Conservation (phyloP, 805 yeast genomes). For the Ogataea chonburiensis region DNA sequence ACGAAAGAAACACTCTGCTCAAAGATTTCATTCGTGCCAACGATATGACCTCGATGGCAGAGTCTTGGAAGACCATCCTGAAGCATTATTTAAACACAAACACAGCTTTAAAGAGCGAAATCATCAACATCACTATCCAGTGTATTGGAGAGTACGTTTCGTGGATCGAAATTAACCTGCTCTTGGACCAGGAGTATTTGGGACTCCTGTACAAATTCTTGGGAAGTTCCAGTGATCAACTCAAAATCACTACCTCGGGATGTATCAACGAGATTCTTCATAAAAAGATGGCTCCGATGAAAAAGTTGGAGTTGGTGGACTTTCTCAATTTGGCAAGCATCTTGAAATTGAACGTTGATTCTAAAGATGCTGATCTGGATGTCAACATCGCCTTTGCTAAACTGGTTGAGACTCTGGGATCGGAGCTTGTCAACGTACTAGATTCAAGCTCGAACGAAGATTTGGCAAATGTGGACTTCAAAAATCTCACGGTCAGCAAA, state of each 20-base stretch:
- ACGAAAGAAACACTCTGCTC: constrained; percentile 64
- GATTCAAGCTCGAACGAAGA: constrained; percentile 46
- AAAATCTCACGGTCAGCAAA: constrained; percentile 40
- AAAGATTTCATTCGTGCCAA: constrained; percentile 80
- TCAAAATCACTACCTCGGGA: constrained; percentile 56
- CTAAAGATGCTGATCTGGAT: constrained; percentile 55
- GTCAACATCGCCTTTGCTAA: constrained; percentile 72
- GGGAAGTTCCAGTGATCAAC: constrained; percentile 34
- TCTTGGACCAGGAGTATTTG: constrained; percentile 61
- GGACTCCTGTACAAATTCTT: constrained; percentile 58
- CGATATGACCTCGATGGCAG: constrained; percentile 67
- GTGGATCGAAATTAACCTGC: constrained; percentile 85
- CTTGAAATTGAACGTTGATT: constrained; percentile 39
- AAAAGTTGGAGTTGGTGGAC: constrained; percentile 62
- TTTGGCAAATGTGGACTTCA: constrained; percentile 39
- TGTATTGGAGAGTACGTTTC: constrained; percentile 84
- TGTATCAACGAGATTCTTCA: constrained; percentile 53
- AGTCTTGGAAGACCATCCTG: constrained; percentile 65
- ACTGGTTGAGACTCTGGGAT: constrained; percentile 68
- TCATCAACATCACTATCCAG: constrained; percentile 56
- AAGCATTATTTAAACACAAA: constrained; percentile 33
- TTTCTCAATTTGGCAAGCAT: constrained; percentile 65
- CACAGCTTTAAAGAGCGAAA: constrained; percentile 36
- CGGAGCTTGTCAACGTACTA: constrained; percentile 68
- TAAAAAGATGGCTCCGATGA: constrained; percentile 56